Evolutionary conservation across 768 basidiomycete species (phyloP).

Genomic region (Psilocybe tampanensis): DNA sequence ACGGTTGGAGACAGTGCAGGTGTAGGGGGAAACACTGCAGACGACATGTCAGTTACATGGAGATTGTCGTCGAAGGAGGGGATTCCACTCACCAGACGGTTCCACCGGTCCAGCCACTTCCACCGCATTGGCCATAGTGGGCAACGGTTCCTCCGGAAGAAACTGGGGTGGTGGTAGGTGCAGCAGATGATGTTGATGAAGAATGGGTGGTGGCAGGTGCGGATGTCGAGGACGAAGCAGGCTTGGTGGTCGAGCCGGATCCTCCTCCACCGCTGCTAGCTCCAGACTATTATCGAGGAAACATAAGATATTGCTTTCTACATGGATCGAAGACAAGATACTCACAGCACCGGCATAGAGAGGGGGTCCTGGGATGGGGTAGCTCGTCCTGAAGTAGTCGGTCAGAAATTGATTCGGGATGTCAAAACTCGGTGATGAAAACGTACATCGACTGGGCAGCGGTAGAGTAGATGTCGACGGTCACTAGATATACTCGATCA

Average conservation of each 20-base stretch:
- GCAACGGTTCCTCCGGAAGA: constrained; percentile 31
- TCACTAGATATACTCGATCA: constrained; percentile 32
- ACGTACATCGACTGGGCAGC: constrained; percentile 32
- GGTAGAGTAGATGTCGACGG: constrained; percentile 41
- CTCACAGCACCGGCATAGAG: constrained; percentile 38
- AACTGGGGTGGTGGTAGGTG: constrained; percentile 13
- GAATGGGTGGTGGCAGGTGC: not conserved
- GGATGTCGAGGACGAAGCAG: constrained; percentile 2
- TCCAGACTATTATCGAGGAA: not conserved
- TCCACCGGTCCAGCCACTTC: constrained; percentile 38
- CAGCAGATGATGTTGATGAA: constrained; percentile 6
- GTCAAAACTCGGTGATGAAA: not conserved
- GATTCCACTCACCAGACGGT: constrained; percentile 36
- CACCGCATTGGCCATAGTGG: constrained; percentile 47
- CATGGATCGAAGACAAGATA: not conserved
- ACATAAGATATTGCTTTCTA: no score
- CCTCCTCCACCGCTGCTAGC: constrained; percentile 5
- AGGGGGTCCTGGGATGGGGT: constrained; percentile 46
- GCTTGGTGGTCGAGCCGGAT: constrained; percentile 13
- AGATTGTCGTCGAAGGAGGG: not conserved
- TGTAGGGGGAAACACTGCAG: constrained; percentile 37
- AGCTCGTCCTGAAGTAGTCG: constrained; percentile 31
- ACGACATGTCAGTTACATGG: not conserved
- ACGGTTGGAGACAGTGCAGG: constrained; percentile 37
- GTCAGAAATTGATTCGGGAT: not conserved